Conservation (phyloP, 2,329 filamentous ascomycete genomes). For the Ophioceras dolichostomum region DNA sequence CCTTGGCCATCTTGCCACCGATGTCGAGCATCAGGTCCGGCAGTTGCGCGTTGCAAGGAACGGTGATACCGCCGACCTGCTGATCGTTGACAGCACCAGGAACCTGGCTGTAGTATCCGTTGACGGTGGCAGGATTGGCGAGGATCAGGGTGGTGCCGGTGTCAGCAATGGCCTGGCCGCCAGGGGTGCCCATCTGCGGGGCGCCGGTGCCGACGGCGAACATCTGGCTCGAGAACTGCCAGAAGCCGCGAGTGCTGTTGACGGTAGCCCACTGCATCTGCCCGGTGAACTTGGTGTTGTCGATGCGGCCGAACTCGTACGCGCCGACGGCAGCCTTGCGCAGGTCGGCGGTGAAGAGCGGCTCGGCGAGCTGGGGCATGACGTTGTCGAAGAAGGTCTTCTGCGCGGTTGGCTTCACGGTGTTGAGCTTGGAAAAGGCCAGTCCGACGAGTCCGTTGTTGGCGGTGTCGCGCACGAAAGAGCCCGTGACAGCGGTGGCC, state of each 20-base stretch:
- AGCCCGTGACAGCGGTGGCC: constrained; percentile 42
- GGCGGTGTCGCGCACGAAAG: constrained; percentile 45
- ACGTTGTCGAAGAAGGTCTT: constrained; percentile 68
- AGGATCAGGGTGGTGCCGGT: constrained; percentile 53
- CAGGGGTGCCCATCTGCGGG: constrained; percentile 19
- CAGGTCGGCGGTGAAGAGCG: constrained; percentile 61
- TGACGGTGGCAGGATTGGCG: constrained; percentile 37
- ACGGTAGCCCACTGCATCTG: constrained; percentile 49
- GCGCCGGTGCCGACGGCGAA: constrained; percentile 39
- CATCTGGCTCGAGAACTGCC: constrained; percentile 48
- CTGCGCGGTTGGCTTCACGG: constrained; percentile 46
- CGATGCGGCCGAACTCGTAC: constrained; percentile 66
- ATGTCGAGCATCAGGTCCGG: constrained; percentile 42
- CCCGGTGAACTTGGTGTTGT: constrained; percentile 49
- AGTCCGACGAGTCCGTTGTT: constrained; percentile 61
- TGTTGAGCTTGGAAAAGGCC: constrained; percentile 53
- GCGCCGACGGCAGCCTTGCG: constrained; percentile 45
- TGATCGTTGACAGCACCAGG: constrained; percentile 26
- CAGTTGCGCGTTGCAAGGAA: constrained; percentile 31
- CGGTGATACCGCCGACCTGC: constrained; percentile 28
- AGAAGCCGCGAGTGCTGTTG: constrained; percentile 52
- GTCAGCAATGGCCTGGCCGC: constrained; percentile 38
- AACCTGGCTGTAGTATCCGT: constrained; percentile 35
- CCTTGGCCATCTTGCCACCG: constrained; percentile 41
- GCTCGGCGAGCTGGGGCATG: constrained; percentile 43